Evolutionary conservation across 306 rosid species (phyloP), one percentile per base, ranked within the genome.

Genomic region (Trichosanthes truncata): DNA sequence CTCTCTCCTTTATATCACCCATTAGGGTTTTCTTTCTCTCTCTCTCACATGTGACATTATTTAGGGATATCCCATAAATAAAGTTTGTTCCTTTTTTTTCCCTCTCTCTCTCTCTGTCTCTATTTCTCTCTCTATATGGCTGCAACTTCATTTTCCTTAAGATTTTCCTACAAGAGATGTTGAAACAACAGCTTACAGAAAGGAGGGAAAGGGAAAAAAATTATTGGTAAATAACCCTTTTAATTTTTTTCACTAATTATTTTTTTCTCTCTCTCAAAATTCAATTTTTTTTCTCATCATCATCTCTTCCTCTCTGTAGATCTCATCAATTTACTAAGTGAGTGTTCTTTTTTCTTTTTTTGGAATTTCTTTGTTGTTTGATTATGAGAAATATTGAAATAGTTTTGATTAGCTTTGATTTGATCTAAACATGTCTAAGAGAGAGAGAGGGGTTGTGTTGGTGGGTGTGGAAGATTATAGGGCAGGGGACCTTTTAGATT

Each of bases 11-110:
- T 82, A 81, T 82, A 88, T 83, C 69, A 66, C 86, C 85, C 81
- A 76, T 85, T 88, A 91, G 97, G 98, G 97, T 87, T 93, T 84
- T 71, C 82, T 38, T 51, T 43, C 26, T 48, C 78, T 74, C 78
- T 74, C 78, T 41, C 77, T 26, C 61, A 26, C 62, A 26, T 74
- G 60, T 74, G 11, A 48, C 77, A 43, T 43, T 73, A 43, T 73
- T 46, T 73, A 43, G 77, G 55, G 40, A 48, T 43, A 48, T 43
- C 59, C 77, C 38, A 35, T 25, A 12, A 72, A 21, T 38, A 51
- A 74, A 74, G 60, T 74, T 51, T 74, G 60, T 29, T 51, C 14
- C 35, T 74, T 31, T 6, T 15, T 0, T 6, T 5, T 87, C 89
- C 20, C 48, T 84, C 82, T 80, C 85, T 79, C 78, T 66, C 36